These are phyloP conservation scores for Epicoccum nigrum DNA, from an alignment of 2,329 filamentous ascomycete genomes.

Conservation along the genomic window DNA sequence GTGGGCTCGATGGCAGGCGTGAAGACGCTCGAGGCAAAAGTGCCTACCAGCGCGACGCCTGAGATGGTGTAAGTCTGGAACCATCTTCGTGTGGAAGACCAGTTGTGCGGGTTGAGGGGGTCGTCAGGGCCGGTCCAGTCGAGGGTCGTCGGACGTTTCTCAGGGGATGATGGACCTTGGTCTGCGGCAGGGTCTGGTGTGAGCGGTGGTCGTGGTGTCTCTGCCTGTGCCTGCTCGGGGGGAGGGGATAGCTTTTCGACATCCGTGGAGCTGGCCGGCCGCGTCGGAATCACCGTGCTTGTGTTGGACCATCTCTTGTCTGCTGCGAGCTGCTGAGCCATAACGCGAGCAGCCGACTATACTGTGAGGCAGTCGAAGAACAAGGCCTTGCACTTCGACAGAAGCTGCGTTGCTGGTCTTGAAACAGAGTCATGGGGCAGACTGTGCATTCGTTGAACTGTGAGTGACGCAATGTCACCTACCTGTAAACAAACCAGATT, in stretches of 20 bases:
- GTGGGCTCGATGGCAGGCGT: not conserved
- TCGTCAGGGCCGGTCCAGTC: not conserved
- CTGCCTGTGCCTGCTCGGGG: not conserved
- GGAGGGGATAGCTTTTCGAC: slow-evolving; percentile 1
- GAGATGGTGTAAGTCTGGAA: not conserved
- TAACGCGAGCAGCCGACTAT: not conserved
- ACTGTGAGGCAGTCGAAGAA: too few species aligned
- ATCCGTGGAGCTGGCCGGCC: slow-evolving; percentile 9
- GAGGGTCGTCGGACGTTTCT: not conserved
- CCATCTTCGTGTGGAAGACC: not conserved
- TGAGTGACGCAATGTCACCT: slow-evolving; percentile 1
- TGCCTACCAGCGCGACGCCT: not conserved
- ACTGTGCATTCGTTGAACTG: too few species aligned
- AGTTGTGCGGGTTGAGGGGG: not conserved
- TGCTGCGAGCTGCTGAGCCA: not conserved
- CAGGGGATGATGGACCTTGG: too few species aligned
- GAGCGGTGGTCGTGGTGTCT: too few species aligned
- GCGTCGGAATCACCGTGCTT: slow-evolving; percentile 13
- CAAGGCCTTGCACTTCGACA: too few species aligned
- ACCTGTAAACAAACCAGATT: not conserved
- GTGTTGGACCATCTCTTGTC: slow-evolving; percentile 4
- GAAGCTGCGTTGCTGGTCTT: too few species aligned
- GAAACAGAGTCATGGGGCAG: too few species aligned
- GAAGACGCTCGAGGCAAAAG: not conserved
- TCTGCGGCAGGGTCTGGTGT: too few species aligned